Base-by-base conservation (phyloP, 208 protist genomes). In the Balamuthia mandrillaris region DNA sequence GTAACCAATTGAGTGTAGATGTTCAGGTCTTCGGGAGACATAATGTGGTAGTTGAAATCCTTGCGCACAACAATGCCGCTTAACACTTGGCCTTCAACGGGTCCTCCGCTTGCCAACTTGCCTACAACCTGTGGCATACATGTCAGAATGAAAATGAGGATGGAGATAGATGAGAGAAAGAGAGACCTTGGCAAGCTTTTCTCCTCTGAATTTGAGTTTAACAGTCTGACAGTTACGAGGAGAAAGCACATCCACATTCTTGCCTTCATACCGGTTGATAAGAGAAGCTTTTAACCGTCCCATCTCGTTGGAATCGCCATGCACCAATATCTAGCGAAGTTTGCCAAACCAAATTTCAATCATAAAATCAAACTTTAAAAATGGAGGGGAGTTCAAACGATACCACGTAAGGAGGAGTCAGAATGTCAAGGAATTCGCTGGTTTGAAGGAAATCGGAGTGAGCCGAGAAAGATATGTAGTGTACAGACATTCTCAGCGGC, bases 391-490 rank as follows among this genome's bases (percentile, higher is more conserved):
- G 24, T 37, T 33, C 12, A 6, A 18, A 37, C 56, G 82, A 33
- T 5, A 91, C 88, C 1, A 94, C 70, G 58, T 95, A 82, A 3
- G 79, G 85, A 21, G 93, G 90, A 24, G 54, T 21, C 1, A 92
- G 65, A 4, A 66, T 75, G 29, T 90, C 79, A 52, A 95, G 89
- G 81, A 94, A 95, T 21, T 90, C 86, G 16, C 42, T 42, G 0
- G 91, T 94, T 60, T 95, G 91, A 24, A 93, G 75, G 52, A 95
- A 98, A 91, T 99, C 98, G 6, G 95, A 96, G 92, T 99, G 98
- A 42, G 98, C 98, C 6, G 94, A 97, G 87, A 99, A 99, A 58
- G 97, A 98, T 56, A 99, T 95, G 78, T 96, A 95, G 49, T 94
- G 86, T 74, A 99, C 96, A 0, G 93, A 95, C 90, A 98, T 96